Evolutionary conservation across 805 yeast genomes (phyloP).

Genomic region (Barnettozyma botsteinii): DNA sequence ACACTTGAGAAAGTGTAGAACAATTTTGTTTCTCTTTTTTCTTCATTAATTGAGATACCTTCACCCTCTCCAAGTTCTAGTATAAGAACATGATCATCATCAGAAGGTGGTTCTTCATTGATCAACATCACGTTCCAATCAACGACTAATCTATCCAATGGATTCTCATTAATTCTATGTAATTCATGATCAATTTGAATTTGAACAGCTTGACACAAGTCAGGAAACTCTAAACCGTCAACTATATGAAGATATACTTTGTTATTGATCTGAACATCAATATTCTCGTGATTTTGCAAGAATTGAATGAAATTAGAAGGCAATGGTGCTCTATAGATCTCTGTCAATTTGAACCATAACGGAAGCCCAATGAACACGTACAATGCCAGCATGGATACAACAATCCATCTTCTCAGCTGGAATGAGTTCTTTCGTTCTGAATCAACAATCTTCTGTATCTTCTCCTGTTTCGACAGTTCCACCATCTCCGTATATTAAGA

Average conservation of each 20-base stretch:
- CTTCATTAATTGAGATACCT: slow-evolving; percentile 39
- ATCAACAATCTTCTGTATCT: slow-evolving; percentile 9
- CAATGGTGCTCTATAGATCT: slow-evolving; percentile 35
- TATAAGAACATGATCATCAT: slow-evolving; percentile 31
- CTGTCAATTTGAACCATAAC: slow-evolving; percentile 36
- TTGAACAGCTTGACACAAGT: slow-evolving; percentile 51
- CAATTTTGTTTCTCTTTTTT: slow-evolving; percentile 34
- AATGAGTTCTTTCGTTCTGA: slow-evolving; percentile 20
- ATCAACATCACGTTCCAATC: slow-evolving; percentile 31
- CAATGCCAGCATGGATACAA: slow-evolving; percentile 18
- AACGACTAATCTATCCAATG: slow-evolving; percentile 23
- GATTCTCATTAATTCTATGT: slow-evolving; percentile 14
- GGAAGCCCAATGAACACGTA: slow-evolving; percentile 35
- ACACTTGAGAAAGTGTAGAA: slow-evolving; percentile 40
- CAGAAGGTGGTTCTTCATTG: slow-evolving; percentile 19
- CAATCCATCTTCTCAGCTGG: slow-evolving; percentile 20
- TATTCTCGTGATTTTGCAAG: slow-evolving; percentile 33
- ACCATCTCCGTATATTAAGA: not conserved
- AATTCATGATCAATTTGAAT: slow-evolving; percentile 40
- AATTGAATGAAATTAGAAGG: slow-evolving; percentile 32
- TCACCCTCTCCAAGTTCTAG: slow-evolving; percentile 36
- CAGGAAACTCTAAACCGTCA: slow-evolving; percentile 56
- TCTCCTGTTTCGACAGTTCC: slow-evolving; percentile 2
- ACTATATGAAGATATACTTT: slow-evolving; percentile 37
- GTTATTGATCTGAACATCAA: slow-evolving; percentile 38